Conservation (phyloP, 345 rosid genomes). For the Eucalyptus microcorys region DNA sequence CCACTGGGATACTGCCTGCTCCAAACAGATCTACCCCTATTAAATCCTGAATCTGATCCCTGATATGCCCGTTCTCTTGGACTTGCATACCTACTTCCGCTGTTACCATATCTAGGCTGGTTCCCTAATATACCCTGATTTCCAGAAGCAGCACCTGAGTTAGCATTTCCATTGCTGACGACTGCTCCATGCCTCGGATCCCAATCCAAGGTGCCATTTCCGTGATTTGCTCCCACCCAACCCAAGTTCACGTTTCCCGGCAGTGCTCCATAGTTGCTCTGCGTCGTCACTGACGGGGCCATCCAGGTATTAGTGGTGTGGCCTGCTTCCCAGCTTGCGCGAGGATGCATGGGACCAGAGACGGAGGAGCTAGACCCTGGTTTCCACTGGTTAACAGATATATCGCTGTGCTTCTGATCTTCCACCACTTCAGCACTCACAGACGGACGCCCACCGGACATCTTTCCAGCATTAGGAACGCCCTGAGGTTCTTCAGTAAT, state of each 20-base stretch:
- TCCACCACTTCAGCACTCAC: conserved; percentile 24
- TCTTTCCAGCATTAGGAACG: conserved; percentile 16
- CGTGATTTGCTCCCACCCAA: conserved; percentile 11
- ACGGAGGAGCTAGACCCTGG: conserved; percentile 35
- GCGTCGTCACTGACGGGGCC: conserved; percentile 25
- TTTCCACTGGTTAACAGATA: conserved; percentile 37
- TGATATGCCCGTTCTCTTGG: conserved; percentile 42
- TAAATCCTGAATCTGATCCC: conserved; percentile 28
- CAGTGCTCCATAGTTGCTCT: conserved; percentile 14
- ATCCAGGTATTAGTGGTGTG: conserved; percentile 19
- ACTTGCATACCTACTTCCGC: conserved; percentile 23
- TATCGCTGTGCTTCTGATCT: conserved; percentile 19
- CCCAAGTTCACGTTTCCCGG: conserved; percentile 27
- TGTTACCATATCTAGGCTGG: conserved; percentile 29
- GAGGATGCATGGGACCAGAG: conserved; percentile 28
- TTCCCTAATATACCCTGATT: conserved; percentile 27
- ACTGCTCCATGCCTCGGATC: conserved; percentile 22
- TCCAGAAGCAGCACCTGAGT: conserved; percentile 8
- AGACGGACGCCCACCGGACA: conserved; percentile 31
- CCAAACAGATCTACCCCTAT: conserved; percentile 33
- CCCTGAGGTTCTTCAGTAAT: conserved; percentile 8
- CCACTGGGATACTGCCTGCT: conserved; percentile 26
- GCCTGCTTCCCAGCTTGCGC: conserved; percentile 10
- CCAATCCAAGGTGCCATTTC: conserved; percentile 8
- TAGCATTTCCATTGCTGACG: conserved; percentile 19